Conservation (phyloP, 495 filamentous ascomycete genomes). For the Penicillium samsonianum region DNA sequence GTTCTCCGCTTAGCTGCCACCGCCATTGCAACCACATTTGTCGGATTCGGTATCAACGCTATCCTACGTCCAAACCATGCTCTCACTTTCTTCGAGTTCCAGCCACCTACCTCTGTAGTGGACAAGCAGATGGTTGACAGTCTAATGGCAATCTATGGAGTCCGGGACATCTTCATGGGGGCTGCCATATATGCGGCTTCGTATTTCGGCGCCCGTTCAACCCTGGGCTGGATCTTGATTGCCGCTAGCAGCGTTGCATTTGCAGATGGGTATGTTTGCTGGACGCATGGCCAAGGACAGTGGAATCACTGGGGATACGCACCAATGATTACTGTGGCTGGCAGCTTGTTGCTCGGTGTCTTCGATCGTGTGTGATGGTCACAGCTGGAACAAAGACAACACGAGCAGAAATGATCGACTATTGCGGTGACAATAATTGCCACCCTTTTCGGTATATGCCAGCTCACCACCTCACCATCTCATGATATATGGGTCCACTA, state of each 20-base stretch:
- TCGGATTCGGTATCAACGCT: slow-evolving; percentile 52
- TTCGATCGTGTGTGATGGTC: slow-evolving; percentile 5
- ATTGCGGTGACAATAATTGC: slow-evolving; percentile 13
- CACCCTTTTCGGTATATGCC: slow-evolving; percentile 2
- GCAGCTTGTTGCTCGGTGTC: slow-evolving; percentile 27
- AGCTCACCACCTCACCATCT: slow-evolving; percentile 1
- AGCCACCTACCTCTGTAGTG: slow-evolving; percentile 27
- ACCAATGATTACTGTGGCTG: slow-evolving; percentile 40
- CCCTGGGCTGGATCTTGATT: slow-evolving; percentile 48
- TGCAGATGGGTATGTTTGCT: slow-evolving; percentile 50
- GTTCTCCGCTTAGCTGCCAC: slow-evolving; percentile 26
- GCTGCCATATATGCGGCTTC: slow-evolving; percentile 43
- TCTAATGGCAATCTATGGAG: slow-evolving; percentile 52
- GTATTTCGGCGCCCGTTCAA: slow-evolving; percentile 40
- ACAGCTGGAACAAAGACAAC: slow-evolving; percentile 3
- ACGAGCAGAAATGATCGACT: slow-evolving; percentile 1
- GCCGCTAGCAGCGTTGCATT: slow-evolving; percentile 46
- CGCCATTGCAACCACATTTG: slow-evolving; percentile 45
- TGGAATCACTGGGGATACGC: slow-evolving; percentile 61
- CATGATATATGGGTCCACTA: slow-evolving; percentile 8
- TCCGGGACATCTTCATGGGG: slow-evolving; percentile 56
- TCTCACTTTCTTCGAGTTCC: slow-evolving; percentile 50
- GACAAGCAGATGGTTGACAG: slow-evolving; percentile 40
- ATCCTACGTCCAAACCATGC: slow-evolving; percentile 46
- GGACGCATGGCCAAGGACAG: slow-evolving; percentile 43